Conservation (phyloP, 164 flowering plant genomes). For the Tinospora cordifolia region DNA sequence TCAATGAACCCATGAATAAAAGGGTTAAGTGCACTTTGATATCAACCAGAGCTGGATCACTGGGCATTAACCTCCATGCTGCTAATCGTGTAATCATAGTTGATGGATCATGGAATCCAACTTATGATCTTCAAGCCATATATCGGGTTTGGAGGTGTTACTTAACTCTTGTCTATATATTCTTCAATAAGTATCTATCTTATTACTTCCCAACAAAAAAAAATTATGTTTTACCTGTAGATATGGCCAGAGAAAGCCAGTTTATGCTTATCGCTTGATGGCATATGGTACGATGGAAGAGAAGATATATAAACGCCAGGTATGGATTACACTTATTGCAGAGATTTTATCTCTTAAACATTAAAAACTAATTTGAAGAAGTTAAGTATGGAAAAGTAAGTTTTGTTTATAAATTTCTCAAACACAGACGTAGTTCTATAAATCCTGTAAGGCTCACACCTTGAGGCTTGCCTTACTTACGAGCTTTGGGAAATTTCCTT, state of each 20-base stretch:
- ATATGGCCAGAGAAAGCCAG: conserved; percentile 95
- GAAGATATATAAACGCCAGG: conserved; percentile 97
- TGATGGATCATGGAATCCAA: conserved; percentile 99
- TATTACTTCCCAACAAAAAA: background rate
- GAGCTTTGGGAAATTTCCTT: no score
- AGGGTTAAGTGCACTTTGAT: conserved; percentile 90
- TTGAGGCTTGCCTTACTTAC: no score
- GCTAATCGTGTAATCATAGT: conserved; percentile 94
- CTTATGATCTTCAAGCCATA: conserved; percentile 96
- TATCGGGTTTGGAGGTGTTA: conserved; percentile 93
- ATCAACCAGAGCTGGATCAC: conserved; percentile 94
- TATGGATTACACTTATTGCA: conserved; percentile 13
- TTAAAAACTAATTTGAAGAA: background rate
- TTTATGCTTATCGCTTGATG: conserved; percentile 88
- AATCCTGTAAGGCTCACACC: no score
- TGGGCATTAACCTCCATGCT: conserved; percentile 93
- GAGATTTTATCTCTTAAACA: background rate
- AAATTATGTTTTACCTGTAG: conserved; percentile 38
- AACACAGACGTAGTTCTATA: no score
- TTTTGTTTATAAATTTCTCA: background rate
- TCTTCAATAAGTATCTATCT: background rate
- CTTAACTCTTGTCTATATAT: background rate
- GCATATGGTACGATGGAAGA: conserved; percentile 99
- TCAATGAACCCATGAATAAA: conserved; percentile 65
- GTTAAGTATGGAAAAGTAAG: background rate